A percentile compares a stretch with the other conserved stretches of the same genome.
These are phyloP conservation scores for Kuraishia borneana DNA, from an alignment of 805 yeast species.

Conservation along the genomic window DNA sequence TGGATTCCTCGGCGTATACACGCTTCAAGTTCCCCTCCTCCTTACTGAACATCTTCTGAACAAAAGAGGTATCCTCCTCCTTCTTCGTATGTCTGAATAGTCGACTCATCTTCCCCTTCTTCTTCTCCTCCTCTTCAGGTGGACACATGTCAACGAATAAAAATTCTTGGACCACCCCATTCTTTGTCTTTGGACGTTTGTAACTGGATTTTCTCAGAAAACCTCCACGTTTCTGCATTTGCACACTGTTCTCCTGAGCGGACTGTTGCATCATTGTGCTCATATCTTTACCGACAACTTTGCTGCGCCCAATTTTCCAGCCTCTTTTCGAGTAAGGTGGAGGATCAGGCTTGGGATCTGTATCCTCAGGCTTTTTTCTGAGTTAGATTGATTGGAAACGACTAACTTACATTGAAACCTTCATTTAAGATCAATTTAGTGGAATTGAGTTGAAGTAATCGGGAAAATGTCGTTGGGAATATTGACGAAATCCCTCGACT, in stretches of 20 bases:
- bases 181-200: slow-evolving; percentile 18
- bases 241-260: slow-evolving; percentile 2
- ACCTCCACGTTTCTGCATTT: slow-evolving; percentile 1
- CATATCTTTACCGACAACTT: slow-evolving; percentile 19
- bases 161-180: slow-evolving; percentile 20
- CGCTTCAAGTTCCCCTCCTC: no score
- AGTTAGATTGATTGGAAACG: not conserved
- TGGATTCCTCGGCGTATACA: no score
- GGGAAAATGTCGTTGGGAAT: no score
- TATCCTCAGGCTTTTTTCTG: not conserved
- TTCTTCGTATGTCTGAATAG: slow-evolving; percentile 1
- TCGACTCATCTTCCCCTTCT: slow-evolving; percentile 1
- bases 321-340: slow-evolving; percentile 10
- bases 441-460: no score
- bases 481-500: no score
- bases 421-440: no score
- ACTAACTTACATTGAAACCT: not conserved
- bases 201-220: slow-evolving; percentile 9
- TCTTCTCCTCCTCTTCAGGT: slow-evolving; percentile 1
- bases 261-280: slow-evolving; percentile 14
- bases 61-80: no score
- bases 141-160: slow-evolving; percentile 17
- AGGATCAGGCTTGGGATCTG: not conserved
- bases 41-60: no score
- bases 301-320: slow-evolving; percentile 19